phyloP scores from a whole-genome alignment of 192 early-diverging fungal species.

The Gigaspora rosea region DNA sequence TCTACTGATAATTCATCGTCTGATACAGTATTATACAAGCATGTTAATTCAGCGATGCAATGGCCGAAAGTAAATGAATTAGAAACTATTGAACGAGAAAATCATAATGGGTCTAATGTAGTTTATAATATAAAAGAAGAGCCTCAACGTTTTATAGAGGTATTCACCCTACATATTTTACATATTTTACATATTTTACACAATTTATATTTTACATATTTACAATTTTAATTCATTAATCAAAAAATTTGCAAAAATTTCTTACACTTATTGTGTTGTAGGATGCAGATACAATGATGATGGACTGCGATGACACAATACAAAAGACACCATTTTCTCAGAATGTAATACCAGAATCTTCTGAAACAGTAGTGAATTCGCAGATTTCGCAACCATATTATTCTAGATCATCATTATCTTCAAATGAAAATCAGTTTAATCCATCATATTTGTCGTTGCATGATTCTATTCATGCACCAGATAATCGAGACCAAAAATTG shows the following conservation, averaged over 20 bases:
- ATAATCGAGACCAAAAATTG: neutral
- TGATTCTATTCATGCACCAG: constrained; percentile 16
- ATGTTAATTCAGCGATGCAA: neutral
- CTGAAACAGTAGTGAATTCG: neutral
- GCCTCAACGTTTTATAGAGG: neutral
- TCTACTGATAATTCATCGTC: neutral
- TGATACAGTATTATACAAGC: neutral
- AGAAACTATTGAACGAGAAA: too few species aligned
- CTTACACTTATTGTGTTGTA: neutral
- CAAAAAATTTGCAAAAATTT: neutral
- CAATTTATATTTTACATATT: neutral
- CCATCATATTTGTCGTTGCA: neutral
- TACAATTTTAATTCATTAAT: too few species aligned
- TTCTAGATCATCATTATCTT: neutral
- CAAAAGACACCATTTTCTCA: neutral
- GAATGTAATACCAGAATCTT: neutral
- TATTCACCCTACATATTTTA: neutral
- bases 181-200: neutral
- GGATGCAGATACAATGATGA: constrained; percentile 10
- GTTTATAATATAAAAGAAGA: neutral
- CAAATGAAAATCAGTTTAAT: neutral
- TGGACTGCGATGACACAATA: constrained; percentile 4
- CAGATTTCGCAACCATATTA: neutral
- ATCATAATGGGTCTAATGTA: neutral
- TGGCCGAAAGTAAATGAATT: neutral